Evolutionary conservation across 1,139 yeast species (phyloP).

Genomic region (Schwanniomyces etchellsii): DNA sequence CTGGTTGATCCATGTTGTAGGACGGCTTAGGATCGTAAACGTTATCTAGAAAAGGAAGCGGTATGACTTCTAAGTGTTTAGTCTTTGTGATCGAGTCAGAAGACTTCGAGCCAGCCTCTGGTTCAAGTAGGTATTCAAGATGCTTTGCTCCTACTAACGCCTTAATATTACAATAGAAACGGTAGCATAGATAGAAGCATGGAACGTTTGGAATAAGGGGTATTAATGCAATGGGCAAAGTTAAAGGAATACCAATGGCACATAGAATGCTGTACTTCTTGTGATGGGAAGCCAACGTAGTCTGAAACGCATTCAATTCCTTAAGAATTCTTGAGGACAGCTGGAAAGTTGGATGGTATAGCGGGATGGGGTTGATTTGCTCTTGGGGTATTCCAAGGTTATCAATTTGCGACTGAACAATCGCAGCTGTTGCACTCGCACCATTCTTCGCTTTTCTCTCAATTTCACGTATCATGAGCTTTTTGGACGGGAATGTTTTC

Average conservation of each 20-base stretch:
- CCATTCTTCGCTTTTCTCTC: conserved; percentile 17
- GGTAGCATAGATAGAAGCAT: conserved; percentile 77
- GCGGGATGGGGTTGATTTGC: conserved; percentile 37
- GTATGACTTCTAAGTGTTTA: conserved; percentile 16
- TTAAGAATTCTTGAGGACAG: conserved; percentile 22
- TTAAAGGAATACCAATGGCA: conserved; percentile 64
- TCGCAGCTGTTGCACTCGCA: conserved; percentile 2
- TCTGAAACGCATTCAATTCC: conserved; percentile 26
- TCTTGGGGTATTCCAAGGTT: conserved; percentile 21
- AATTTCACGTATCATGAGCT: conserved; percentile 44
- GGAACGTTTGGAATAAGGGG: conserved; percentile 97
- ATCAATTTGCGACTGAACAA: conserved; percentile 26
- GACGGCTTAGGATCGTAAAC: conserved; percentile 9
- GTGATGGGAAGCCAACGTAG: conserved; percentile 23
- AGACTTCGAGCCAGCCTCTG: not conserved
- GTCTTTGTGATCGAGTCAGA: not conserved
- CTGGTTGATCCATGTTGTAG: conserved; percentile 2
- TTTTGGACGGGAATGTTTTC: conserved; percentile 46
- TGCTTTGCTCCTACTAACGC: conserved; percentile 76
- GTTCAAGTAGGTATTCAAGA: conserved; percentile 44
- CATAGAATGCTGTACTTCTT: conserved; percentile 36
- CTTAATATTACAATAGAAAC: conserved; percentile 80
- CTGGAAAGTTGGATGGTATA: conserved; percentile 38
- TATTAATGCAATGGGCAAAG: conserved; percentile 72
- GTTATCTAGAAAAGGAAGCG: conserved; percentile 14